Base-by-base conservation (phyloP, 1,284 basidiomycete species). In the Cryptococcus floricola region DNA sequence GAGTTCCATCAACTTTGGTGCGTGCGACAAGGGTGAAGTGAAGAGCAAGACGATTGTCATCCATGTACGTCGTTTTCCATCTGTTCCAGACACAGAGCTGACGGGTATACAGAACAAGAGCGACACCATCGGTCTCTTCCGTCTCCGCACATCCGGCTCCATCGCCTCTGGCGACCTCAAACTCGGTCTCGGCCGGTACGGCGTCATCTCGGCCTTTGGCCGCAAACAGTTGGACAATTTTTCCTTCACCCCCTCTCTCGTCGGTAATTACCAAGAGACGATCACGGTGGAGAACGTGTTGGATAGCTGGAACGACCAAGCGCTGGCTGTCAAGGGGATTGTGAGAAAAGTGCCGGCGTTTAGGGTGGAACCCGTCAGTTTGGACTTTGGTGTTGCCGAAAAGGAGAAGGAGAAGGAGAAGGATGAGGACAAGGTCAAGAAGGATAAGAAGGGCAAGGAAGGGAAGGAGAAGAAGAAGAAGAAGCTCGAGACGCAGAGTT, bases 1-100 rank as follows among this genome's bases (percentile, higher is more conserved):
- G 70, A 76, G 75, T 48, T 77, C 77, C 53, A 80, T 81, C 76
- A 80, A 81, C 65, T 80, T 81, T 64, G 80, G 80, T 1, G 71
- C 74, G n/a, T 76, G 79, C 61, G 79, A 81, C 49, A 80, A 79
- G 64, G 79, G 79, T 46, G 78, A 80, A 42, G 64, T 71, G 31
- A 79, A 78, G 61, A 74, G 77, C 42, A 77, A 79, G 57, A 79
- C 76, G 58, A 79, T 81, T 47, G 71, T 81, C 52, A 77, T 81
- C 44, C 74, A 74, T 56, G 68, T 70, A 49, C 62, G 66, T 64
- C 46, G 12, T 1, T 27, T 7, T 13, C 25, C 2, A 13, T 6
- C 48, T 37, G 9, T 23, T 34, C 37, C 6, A 18, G 43, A 23
- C 39, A 37, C 10, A 10, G n/a, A 39, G 44, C 38, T 42, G 27